Conservation (phyloP, 768 basidiomycete genomes). For the Russula sp. region DNA sequence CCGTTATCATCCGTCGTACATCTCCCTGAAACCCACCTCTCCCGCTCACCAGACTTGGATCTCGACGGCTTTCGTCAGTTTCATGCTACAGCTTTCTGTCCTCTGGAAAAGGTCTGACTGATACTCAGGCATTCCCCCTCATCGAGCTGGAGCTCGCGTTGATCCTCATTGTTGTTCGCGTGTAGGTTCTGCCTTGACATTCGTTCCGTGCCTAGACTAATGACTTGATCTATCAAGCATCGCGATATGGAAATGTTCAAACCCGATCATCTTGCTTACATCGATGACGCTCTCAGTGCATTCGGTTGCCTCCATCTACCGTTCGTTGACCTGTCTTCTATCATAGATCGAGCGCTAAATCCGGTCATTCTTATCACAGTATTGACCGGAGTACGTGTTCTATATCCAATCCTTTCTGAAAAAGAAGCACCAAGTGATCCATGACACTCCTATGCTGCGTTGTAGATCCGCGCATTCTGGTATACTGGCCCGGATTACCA, state of each 20-base stretch:
- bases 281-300: neutral
- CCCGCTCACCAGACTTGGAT: slow-evolving; percentile 1
- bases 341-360: neutral
- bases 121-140: neutral
- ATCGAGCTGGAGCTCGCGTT: neutral
- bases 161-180: slow-evolving; percentile 3
- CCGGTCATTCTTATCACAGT: neutral
- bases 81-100: neutral
- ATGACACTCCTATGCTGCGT: neutral
- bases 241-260: neutral
- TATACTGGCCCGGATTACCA: neutral
- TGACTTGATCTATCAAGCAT: neutral
- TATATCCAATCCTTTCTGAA: neutral
- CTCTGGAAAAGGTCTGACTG: neutral
- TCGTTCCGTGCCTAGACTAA: too few species aligned
- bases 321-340: neutral
- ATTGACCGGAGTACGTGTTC: neutral
- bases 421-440: neutral
- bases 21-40: neutral
- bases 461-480: slow-evolving; percentile 1
- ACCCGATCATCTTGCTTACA: neutral
- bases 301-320: neutral
- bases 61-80: neutral
- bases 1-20: too few species aligned
- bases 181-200: neutral